Evolutionary conservation across 306 rosid species (phyloP).

Genomic region (Quercus rubra): DNA sequence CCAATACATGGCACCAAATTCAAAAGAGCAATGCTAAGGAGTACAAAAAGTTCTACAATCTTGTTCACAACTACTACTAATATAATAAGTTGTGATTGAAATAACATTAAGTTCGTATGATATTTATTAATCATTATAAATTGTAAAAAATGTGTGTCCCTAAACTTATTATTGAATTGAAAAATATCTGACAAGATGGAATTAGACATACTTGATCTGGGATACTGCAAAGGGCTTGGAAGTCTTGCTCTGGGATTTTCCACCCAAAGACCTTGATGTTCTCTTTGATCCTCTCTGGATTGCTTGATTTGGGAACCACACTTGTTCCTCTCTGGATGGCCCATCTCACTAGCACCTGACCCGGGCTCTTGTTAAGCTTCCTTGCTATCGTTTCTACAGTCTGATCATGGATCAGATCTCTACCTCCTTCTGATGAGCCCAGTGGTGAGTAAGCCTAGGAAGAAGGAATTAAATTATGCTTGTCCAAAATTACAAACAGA

Average conservation of each 20-base stretch:
- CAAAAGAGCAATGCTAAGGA: too few relatives aligned
- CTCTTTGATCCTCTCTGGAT: conserved; percentile 41
- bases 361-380: conserved; percentile 47
- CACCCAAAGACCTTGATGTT: conserved; percentile 41
- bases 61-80: too few relatives aligned
- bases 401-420: conserved; percentile 42
- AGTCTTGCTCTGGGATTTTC: conserved; percentile 45
- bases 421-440: conserved; percentile 44
- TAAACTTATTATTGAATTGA: too few relatives aligned
- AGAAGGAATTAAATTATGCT: background rate
- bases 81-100: too few relatives aligned
- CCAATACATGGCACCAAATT: background rate
- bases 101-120: too few relatives aligned
- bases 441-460: conserved; percentile 48
- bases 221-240: conserved; percentile 30
- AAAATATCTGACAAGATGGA: background rate
- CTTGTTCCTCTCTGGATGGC: conserved; percentile 56
- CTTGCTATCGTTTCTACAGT: conserved; percentile 44
- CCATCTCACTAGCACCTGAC: conserved; percentile 52
- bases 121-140: too few relatives aligned
- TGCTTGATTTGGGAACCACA: conserved; percentile 46
- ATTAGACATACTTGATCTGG: conserved; percentile 26
- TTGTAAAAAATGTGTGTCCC: too few relatives aligned
- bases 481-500: background rate
- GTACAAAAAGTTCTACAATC: too few relatives aligned